These are phyloP conservation scores for Cyberlindnera saturnus DNA, from an alignment of 805 yeast species.

Conservation along the genomic window DNA sequence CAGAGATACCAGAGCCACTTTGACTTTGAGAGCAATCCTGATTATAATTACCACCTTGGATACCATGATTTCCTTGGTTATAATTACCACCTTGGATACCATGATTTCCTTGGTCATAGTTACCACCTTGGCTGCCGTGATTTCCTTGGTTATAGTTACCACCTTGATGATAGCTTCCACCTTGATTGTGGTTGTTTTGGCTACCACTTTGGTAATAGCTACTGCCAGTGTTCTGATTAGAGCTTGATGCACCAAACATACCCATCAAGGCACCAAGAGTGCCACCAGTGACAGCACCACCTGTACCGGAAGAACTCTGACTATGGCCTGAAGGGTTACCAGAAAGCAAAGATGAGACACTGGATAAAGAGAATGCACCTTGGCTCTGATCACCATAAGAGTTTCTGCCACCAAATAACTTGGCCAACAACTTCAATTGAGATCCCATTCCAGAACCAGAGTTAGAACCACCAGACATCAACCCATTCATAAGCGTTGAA, in stretches of 20 bases:
- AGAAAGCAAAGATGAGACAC: slow-evolving; percentile 10
- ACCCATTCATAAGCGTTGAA: slow-evolving; percentile 15
- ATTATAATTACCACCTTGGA: background rate
- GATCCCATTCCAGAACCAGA: slow-evolving; percentile 4
- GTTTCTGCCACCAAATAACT: slow-evolving; percentile 6
- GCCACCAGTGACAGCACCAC: too few relatives aligned
- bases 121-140: background rate
- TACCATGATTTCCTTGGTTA: background rate
- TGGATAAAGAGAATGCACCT: slow-evolving; percentile 6
- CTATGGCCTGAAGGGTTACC: background rate
- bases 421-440: slow-evolving; percentile 11
- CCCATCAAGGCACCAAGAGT: slow-evolving; percentile 2
- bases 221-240: background rate
- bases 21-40: background rate
- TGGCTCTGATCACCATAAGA: slow-evolving; percentile 3
- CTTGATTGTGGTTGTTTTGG: background rate
- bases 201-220: background rate
- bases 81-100: background rate
- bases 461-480: slow-evolving; percentile 15
- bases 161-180: slow-evolving; percentile 1
- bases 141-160: slow-evolving; percentile 1
- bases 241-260: background rate
- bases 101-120: background rate
- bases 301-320: background rate
- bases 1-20: slow-evolving; percentile 8